Conservation (phyloP, 352 stramenopile genomes). For the Pythium brassicae region DNA sequence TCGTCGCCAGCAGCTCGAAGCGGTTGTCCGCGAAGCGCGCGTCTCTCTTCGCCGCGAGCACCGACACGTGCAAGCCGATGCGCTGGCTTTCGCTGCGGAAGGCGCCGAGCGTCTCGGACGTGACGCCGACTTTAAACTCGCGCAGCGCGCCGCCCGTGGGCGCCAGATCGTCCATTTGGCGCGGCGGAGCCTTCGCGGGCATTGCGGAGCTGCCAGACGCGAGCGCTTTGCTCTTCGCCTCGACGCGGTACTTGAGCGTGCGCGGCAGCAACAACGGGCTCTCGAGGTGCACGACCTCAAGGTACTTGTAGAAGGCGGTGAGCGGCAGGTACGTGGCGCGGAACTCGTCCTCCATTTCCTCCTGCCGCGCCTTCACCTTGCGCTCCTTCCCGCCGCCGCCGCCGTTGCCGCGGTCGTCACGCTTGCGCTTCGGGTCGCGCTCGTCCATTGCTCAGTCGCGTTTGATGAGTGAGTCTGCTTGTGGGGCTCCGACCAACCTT, state of each 20-base stretch:
- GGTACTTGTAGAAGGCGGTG: constrained; percentile 80
- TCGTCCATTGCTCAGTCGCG: constrained; percentile 15
- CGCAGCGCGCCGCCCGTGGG: constrained; percentile 29
- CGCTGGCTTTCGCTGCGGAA: constrained; percentile 56
- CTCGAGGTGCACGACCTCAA: constrained; percentile 69
- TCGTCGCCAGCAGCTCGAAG: constrained; percentile 52
- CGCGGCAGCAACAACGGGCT: constrained; percentile 73
- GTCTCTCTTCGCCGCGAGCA: constrained; percentile 36
- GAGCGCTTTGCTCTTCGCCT: constrained; percentile 14
- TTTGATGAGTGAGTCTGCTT: background rate
- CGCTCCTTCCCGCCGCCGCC: constrained; percentile 28
- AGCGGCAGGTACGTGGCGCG: constrained; percentile 68
- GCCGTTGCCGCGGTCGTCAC: constrained; percentile 46
- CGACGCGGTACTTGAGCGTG: constrained; percentile 71
- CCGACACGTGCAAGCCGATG: constrained; percentile 47
- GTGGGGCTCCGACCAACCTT: background rate
- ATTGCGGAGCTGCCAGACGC: background rate
- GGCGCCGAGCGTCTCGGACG: constrained; percentile 47
- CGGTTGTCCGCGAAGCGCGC: constrained; percentile 49
- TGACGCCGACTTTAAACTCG: constrained; percentile 71
- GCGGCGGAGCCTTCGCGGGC: background rate
- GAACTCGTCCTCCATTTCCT: constrained; percentile 82
- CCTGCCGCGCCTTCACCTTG: constrained; percentile 47
- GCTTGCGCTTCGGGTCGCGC: constrained; percentile 47
- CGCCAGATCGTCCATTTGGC: constrained; percentile 15